Base-by-base conservation (phyloP, 495 filamentous ascomycete species). In the Aspergillus biplanus region DNA sequence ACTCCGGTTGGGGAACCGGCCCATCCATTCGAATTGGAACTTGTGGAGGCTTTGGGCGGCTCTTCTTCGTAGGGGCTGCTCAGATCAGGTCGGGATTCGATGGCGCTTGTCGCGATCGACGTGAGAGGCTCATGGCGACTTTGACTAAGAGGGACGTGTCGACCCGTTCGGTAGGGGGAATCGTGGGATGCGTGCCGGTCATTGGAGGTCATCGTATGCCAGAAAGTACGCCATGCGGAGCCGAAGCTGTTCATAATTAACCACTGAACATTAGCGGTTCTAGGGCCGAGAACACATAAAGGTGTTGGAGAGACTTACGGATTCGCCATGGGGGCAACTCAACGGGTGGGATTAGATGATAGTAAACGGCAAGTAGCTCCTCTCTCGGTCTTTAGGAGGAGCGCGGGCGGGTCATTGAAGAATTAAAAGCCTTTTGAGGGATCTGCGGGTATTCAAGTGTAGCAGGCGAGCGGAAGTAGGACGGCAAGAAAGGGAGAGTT, bases 201-300 rank as follows among this genome's bases (percentile, higher is more conserved):
- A 78, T 85, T 75, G 70, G 83, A 84, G 77, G 92, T 97, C 92
- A 97, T 95, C 57, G 92, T 90, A 83, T 98, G 94, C 94, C 94
- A 97, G 78, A 97, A 92, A 65, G 90, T 90, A 67, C 86, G 85
- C 77, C 90, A 87, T 75, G 85, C 79, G 56, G 80, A 80, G 59
- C 83, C 82, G 64, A 93, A 70, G 63, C 89, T 90, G 61, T 37
- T 33, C 7, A 63, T 58, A 21, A 18, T 31, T n/a, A 65, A 57
- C 52, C 16, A 35, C 18, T 33, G 16, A 42, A 56, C 21, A 27
- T 59, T 59, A 47, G 46, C 42, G 44, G 31, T 21, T n/a, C 27
- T 16, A 13, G 32, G 31, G 13, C 56, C 7, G 18, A 37, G 39
- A 8, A 47, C 44, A 57, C 32, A 37, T 33, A 6, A n/a, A 37